These are phyloP conservation scores for Neopestalotiopsis clavispora DNA, from an alignment of 2,329 filamentous ascomycete genomes.

Conservation along the genomic window DNA sequence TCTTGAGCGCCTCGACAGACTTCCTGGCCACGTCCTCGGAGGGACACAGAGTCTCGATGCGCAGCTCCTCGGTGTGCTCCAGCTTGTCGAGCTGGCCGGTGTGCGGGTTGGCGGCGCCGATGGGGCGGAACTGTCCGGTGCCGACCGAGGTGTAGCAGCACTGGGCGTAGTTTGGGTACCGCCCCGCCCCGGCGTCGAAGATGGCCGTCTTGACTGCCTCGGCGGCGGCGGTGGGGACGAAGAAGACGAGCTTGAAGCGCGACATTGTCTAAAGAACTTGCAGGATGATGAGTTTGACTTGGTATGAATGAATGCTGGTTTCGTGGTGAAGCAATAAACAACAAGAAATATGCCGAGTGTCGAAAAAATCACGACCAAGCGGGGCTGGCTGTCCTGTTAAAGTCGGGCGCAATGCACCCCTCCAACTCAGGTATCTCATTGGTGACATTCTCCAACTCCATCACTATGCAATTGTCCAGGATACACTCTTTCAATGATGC, in stretches of 20 bases:
- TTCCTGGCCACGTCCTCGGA: conserved; percentile 60
- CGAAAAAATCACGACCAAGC: too few species aligned
- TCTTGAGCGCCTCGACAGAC: conserved; percentile 68
- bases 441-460: too few species aligned
- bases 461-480: too few species aligned
- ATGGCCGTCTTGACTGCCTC: conserved; percentile 59
- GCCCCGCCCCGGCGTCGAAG: conserved; percentile 62
- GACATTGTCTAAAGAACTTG: too few species aligned
- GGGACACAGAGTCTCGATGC: conserved; percentile 66
- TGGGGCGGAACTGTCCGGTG: conserved; percentile 70
- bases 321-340: background rate
- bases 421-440: too few species aligned
- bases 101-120: conserved; percentile 63
- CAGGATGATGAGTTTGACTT: background rate
- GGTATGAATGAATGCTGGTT: background rate
- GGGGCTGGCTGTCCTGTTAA: too few species aligned
- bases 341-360: background rate
- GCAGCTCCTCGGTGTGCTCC: conserved; percentile 64
- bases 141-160: conserved; percentile 58
- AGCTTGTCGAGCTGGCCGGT: conserved; percentile 63
- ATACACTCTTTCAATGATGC: too few species aligned
- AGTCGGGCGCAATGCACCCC: too few species aligned
- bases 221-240: conserved; percentile 49
- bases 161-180: conserved; percentile 59
- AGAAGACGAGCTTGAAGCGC: conserved; percentile 54